Evolutionary conservation across 768 basidiomycete species (phyloP).

Genomic region (Russula abietina): DNA sequence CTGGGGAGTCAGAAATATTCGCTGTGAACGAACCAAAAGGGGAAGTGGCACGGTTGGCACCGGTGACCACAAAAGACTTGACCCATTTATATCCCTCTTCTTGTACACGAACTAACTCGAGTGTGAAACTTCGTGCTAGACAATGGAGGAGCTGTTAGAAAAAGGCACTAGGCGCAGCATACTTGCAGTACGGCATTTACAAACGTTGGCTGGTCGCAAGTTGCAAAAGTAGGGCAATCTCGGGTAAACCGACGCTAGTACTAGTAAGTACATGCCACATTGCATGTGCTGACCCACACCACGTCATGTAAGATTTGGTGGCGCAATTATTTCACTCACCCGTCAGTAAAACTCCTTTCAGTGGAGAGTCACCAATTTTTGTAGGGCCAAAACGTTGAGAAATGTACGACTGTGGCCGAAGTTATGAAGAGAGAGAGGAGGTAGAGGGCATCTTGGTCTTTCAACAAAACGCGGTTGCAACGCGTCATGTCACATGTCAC

Average conservation of each 20-base stretch:
- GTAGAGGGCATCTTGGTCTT: not conserved
- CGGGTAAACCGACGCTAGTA: not conserved
- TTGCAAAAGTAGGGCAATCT: not conserved
- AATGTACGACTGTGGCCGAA: too few species aligned
- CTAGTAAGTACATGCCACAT: constrained; percentile 1
- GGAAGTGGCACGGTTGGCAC: not conserved
- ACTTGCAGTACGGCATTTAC: not conserved
- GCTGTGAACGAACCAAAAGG: not conserved
- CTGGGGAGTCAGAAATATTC: not conserved
- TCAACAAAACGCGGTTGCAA: not conserved
- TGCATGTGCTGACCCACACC: not conserved
- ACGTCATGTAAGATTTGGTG: not conserved
- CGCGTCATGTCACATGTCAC: not conserved
- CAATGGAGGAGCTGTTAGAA: not conserved
- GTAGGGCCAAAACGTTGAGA: not conserved
- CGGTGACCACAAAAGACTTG: not conserved
- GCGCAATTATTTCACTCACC: not conserved
- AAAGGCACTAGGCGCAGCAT: not conserved
- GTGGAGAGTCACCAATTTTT: not conserved
- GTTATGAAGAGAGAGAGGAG: not conserved
- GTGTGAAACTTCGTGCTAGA: constrained; percentile 3
- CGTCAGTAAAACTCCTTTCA: not conserved
- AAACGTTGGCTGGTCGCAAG: not conserved
- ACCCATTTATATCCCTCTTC: not conserved
- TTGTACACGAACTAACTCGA: constrained; percentile 14